A percentile compares a stretch with the other conserved stretches of the same genome.
These are phyloP conservation scores for Pichia insulana DNA, from an alignment of 805 yeast genomes.

Conservation along the genomic window DNA sequence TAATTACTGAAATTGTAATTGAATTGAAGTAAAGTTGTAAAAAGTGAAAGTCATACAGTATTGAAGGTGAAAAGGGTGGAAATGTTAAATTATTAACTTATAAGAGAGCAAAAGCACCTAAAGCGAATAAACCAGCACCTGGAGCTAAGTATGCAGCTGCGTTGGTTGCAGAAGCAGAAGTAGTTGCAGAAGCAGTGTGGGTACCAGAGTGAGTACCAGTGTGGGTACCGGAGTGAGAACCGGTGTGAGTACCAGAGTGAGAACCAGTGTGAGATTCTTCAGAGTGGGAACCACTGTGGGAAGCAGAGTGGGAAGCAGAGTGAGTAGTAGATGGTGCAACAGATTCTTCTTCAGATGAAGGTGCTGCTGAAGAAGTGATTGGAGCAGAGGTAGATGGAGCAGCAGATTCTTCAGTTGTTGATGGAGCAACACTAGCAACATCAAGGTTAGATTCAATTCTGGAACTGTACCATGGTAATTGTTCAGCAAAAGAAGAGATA, in stretches of 20 bases:
- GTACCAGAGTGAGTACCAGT: too few species aligned
- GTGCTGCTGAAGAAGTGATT: conserved; percentile 4
- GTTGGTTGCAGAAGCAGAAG: conserved; percentile 10
- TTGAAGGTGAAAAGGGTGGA: too few species aligned
- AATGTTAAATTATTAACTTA: too few species aligned
- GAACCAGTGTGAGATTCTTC: not conserved
- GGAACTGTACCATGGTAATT: conserved; percentile 28
- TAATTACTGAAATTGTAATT: too few species aligned
- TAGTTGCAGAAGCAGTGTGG: conserved; percentile 1
- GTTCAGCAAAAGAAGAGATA: conserved; percentile 24
- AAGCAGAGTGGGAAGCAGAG: too few species aligned
- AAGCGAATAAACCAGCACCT: conserved; percentile 14
- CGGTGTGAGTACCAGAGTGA: too few species aligned
- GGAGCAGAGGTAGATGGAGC: conserved; percentile 9
- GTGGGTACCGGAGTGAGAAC: too few species aligned
- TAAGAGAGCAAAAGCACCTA: conserved; percentile 20
- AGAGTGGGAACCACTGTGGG: too few species aligned
- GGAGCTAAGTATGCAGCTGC: conserved; percentile 15
- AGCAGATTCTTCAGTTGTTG: conserved; percentile 12
- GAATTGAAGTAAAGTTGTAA: too few species aligned
- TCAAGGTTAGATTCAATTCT: conserved; percentile 21
- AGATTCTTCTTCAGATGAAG: conserved; percentile 7
- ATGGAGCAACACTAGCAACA: conserved; percentile 10
- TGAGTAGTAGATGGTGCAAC: conserved; percentile 1
- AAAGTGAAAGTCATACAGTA: too few species aligned